Evolutionary conservation across 2,329 filamentous ascomycete genomes (phyloP).

Genomic region (Leptographium wingfieldii): DNA sequence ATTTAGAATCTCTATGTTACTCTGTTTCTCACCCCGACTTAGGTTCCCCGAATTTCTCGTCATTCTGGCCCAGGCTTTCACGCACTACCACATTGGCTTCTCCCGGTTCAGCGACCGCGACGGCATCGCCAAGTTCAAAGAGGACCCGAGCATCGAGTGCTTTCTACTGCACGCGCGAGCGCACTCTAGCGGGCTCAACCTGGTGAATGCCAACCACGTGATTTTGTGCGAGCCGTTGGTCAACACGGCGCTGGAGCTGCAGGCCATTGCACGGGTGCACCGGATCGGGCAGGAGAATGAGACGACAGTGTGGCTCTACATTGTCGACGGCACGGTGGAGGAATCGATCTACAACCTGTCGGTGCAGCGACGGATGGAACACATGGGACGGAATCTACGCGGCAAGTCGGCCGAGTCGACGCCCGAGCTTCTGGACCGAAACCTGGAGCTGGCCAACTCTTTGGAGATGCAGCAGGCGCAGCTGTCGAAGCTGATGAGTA

Average conservation of each 20-base stretch:
- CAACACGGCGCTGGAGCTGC: slow-evolving; percentile 85
- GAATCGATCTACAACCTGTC: slow-evolving; percentile 84
- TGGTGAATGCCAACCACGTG: slow-evolving; percentile 87
- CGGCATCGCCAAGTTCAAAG: slow-evolving; percentile 65
- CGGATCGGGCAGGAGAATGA: slow-evolving; percentile 80
- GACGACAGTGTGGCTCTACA: slow-evolving; percentile 92
- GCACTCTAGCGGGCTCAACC: slow-evolving; percentile 77
- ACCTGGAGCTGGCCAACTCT: slow-evolving; percentile 73
- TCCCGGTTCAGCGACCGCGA: slow-evolving; percentile 54
- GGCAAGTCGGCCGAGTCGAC: slow-evolving; percentile 26
- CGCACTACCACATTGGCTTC: slow-evolving; percentile 58
- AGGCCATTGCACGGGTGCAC: slow-evolving; percentile 90
- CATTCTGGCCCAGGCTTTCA: slow-evolving; percentile 59
- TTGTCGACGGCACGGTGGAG: slow-evolving; percentile 83
- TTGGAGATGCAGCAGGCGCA: slow-evolving; percentile 66
- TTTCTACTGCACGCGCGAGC: slow-evolving; percentile 84
- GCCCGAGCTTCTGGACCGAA: slow-evolving; percentile 41
- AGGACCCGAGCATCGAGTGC: slow-evolving; percentile 61
- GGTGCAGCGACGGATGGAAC: slow-evolving; percentile 62
- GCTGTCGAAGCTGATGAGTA: slow-evolving; percentile 57
- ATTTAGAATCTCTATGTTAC: not conserved
- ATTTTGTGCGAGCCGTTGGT: slow-evolving; percentile 90
- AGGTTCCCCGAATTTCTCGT: slow-evolving; percentile 64
- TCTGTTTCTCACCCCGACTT: slow-evolving; percentile 3
- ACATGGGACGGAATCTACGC: slow-evolving; percentile 45